These are phyloP conservation scores for Fusarium decemcellulare DNA, from an alignment of 2,329 filamentous ascomycete species.

Conservation along the genomic window DNA sequence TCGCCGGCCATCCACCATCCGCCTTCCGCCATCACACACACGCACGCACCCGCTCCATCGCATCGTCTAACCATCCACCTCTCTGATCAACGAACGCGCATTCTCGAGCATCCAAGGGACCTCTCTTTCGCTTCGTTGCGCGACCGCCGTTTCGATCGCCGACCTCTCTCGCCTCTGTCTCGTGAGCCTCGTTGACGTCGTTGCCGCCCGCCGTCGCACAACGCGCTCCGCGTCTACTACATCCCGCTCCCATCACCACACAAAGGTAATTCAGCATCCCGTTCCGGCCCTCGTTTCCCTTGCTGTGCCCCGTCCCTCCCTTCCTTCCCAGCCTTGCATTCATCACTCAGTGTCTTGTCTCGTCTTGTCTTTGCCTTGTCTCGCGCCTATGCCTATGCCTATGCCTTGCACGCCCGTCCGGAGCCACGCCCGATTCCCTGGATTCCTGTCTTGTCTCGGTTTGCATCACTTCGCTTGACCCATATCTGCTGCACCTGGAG, in stretches of 20 bases:
- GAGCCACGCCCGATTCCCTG: conserved; percentile 24
- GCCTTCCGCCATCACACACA: conserved; percentile 45
- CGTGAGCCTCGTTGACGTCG: conserved; percentile 36
- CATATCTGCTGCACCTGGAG: conserved; percentile 25
- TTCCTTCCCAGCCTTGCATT: conserved; percentile 28
- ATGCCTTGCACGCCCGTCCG: conserved; percentile 25
- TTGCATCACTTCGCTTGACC: conserved; percentile 18
- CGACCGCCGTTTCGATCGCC: conserved; percentile 31
- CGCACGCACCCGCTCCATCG: conserved; percentile 44
- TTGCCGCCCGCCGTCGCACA: conserved; percentile 44
- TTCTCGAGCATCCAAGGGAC: conserved; percentile 27
- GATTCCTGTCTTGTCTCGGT: conserved; percentile 40
- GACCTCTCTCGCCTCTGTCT: conserved; percentile 24
- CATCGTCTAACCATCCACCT: conserved; percentile 44
- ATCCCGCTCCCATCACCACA: conserved; percentile 42
- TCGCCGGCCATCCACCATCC: conserved; percentile 44
- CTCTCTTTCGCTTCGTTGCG: conserved; percentile 33
- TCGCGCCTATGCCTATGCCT: not conserved
- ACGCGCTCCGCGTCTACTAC: conserved; percentile 46
- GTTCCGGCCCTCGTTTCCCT: conserved; percentile 18
- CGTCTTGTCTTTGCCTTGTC: conserved; percentile 22
- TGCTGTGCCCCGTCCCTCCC: conserved; percentile 19
- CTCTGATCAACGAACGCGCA: conserved; percentile 26
- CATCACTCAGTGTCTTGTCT: conserved; percentile 14
- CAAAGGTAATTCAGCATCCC: conserved; percentile 43